Conservation (phyloP, 805 yeast genomes). For the Barnettozyma pratensis region DNA sequence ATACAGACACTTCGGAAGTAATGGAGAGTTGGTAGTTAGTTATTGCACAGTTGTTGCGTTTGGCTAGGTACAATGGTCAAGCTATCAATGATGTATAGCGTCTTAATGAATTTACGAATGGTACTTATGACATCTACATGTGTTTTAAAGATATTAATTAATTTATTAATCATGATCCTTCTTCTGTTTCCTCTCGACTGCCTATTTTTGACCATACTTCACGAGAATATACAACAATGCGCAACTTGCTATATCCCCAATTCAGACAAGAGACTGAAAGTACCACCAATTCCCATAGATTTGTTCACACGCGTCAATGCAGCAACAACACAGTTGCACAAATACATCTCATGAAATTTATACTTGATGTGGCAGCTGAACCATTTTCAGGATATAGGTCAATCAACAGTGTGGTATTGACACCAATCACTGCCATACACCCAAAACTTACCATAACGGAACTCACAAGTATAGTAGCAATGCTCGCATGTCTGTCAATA, state of each 20-base stretch:
- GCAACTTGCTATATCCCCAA: too few relatives aligned
- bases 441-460: conserved; percentile 54
- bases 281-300: conserved; percentile 64
- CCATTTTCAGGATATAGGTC: conserved; percentile 68
- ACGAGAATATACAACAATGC: too few relatives aligned
- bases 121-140: background rate
- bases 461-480: conserved; percentile 46
- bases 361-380: conserved; percentile 59
- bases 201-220: too few relatives aligned
- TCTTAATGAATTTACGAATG: background rate
- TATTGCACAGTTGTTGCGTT: conserved; percentile 44
- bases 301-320: conserved; percentile 56
- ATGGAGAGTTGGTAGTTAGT: conserved; percentile 37
- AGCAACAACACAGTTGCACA: conserved; percentile 68
- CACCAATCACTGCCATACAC: conserved; percentile 53
- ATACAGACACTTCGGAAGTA: conserved; percentile 30
- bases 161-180: background rate
- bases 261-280: conserved; percentile 32
- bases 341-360: conserved; percentile 44
- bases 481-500: conserved; percentile 35
- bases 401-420: conserved; percentile 63
- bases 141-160: background rate
- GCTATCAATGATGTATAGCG: background rate
- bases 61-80: conserved; percentile 25
- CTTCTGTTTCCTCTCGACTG: background rate